A percentile compares a stretch with the other conserved stretches of the same genome.
Evolutionary conservation across 352 stramenopile genomes (phyloP).

Genomic region (Globisporangium echinulatum): DNA sequence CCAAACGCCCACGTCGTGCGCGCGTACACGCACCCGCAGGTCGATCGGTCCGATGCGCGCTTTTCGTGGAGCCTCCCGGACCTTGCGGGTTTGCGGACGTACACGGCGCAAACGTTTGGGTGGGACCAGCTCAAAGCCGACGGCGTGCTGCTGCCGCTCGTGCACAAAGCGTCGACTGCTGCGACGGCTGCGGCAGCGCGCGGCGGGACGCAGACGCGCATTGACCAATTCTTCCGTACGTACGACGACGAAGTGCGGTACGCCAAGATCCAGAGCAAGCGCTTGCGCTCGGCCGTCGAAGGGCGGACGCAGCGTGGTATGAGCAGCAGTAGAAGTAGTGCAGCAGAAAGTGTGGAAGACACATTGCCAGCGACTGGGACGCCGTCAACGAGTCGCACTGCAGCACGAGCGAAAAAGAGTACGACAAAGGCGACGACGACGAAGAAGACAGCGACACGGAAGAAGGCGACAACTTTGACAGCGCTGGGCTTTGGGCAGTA

Average conservation of each 20-base stretch:
- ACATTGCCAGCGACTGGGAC: not conserved
- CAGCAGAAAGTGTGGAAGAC: too few relatives aligned
- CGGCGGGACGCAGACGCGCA: conserved; percentile 76
- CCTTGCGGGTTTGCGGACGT: conserved; percentile 75
- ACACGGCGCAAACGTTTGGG: conserved; percentile 87
- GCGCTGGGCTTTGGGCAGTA: conserved; percentile 6
- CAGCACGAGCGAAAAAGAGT: not conserved
- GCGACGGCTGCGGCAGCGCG: conserved; percentile 16
- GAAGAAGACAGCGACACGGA: conserved; percentile 8
- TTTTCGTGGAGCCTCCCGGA: conserved; percentile 94
- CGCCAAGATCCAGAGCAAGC: conserved; percentile 88
- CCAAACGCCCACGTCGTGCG: conserved; percentile 89
- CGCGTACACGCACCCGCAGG: conserved; percentile 92
- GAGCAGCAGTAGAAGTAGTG: too few relatives aligned
- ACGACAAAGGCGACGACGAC: not conserved
- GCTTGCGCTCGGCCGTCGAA: conserved; percentile 77
- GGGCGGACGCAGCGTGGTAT: conserved; percentile 9
- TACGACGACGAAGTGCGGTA: conserved; percentile 97
- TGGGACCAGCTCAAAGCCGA: conserved; percentile 92
- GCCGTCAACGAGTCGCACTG: not conserved
- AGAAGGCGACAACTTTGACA: conserved; percentile 14
- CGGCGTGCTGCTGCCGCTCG: conserved; percentile 85
- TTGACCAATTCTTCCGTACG: conserved; percentile 94
- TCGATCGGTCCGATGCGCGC: conserved; percentile 63
- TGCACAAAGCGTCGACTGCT: conserved; percentile 27